Base-by-base conservation (phyloP, 2,329 filamentous ascomycete genomes). In the Colletotrichum tofieldiae region DNA sequence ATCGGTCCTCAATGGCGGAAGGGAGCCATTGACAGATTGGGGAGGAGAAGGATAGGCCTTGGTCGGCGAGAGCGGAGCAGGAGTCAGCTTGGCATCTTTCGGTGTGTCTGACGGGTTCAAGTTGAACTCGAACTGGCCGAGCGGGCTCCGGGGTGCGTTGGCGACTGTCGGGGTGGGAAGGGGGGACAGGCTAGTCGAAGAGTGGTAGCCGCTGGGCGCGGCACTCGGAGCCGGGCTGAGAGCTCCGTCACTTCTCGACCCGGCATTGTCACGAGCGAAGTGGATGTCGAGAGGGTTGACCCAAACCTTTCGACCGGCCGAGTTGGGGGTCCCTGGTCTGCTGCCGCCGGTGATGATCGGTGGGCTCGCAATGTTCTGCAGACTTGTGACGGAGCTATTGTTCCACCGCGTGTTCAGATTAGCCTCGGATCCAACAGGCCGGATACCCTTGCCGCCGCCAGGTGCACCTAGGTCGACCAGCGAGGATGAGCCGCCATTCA, bases 281-380 rank as follows among this genome's bases (percentile, higher is more conserved):
- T 87, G 84, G 41, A 86, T 81, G 16, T 87, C 84, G n/a, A 88
- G 80, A 0, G 87, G 85, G 71, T 85, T 86, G 8, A 85, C 80
- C 81, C 84, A 85, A 5, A 82, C 84, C 55, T 79, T 81, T 32
- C 77, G 71, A 9, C 18, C 81, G 47, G 32, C 37, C 5, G 80
- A 79, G 5, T 72, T 77, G 6, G 79, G 78, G 18, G 80, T 84
- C 18, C 77, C 82, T 16, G 81, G 84, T 68, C 81, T 37, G 51
- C 78, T 75, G 26, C 77, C 79, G 1, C 78, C 79, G 12, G 66
- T 72, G 47, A 70, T 71, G 49, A 66, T 41, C 2, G 81, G 73
- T 3, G 81, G 77, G 14, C 81, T 78, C 3, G 82, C 80, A 23
- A 78, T 59, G 45, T 75, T 64, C 32, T 66, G 52, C 29, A 85